Base-by-base conservation (phyloP, 2,329 filamentous ascomycete species). In the Xylariaceae sp. region DNA sequence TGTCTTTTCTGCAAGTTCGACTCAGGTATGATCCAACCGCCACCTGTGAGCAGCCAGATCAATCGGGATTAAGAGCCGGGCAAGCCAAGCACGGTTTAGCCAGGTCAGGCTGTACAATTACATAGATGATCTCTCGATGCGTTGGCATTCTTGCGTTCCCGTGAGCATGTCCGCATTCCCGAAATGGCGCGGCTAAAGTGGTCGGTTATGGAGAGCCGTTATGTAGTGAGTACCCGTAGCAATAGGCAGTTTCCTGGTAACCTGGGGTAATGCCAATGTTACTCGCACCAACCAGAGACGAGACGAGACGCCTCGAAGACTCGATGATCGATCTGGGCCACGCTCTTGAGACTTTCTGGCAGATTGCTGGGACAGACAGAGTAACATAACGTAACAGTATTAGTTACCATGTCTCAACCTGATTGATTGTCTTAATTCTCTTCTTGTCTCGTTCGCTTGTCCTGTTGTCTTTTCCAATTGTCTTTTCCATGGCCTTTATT, bases 141-240 rank as follows among this genome's bases (percentile, higher is more conserved):
- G 63, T 57, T 65, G 61, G 61, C 61, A 63, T 57, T 61, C 44
- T 51, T 51, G 58, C 51, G 61, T 61, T 56, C 63, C 59, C 63
- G 61, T 65, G 63, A 65, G 59, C 61, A 61, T 45, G 35, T n/a
- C 44, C 6, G 37, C 42, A 55, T 56, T 47, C 51, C 50, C 49
- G 51, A 58, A 58, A 51, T 57, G 60, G 49, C 53, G 54, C 62
- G 60, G 62, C 48, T 63, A 59, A 61, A 64, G 47, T 56, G 49
- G 51, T 47, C 56, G 53, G 62, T 52, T 57, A 56, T 52, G 39
- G 57, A 48, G 60, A 47, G 50, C 51, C 44, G 55, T 57, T 53
- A 18, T 18, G 17, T 18, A 51, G 17, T 17, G 47, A 39, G 37
- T 13, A 42, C n/a, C 10, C 51, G 17, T 13, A 50, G 9, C 17